phyloP scores from a whole-genome alignment of 2,329 filamentous ascomycete genomes.

The Hyphodiscus sp. region DNA sequence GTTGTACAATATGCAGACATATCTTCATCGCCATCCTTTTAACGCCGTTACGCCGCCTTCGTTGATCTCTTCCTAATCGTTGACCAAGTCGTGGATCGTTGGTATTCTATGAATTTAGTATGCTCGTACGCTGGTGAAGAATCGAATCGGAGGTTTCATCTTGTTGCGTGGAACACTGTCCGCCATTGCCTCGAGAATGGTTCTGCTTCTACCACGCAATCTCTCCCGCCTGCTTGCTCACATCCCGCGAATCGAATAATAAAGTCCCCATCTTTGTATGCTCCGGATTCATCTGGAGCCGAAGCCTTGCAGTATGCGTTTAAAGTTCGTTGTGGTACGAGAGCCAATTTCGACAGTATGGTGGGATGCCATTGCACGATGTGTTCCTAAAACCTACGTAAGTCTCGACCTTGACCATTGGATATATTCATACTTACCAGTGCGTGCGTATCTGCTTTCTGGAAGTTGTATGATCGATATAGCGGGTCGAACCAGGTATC shows the following conservation, averaged over 20 bases:
- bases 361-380: slow-evolving; percentile 96
- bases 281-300: slow-evolving; percentile 42
- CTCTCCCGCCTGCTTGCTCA: slow-evolving; percentile 45
- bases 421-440: slow-evolving; percentile 50
- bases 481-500: slow-evolving; percentile 96
- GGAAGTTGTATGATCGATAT: slow-evolving; percentile 91
- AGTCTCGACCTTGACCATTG: slow-evolving; percentile 1
- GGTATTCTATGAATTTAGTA: slow-evolving; percentile 12
- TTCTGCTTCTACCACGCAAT: slow-evolving; percentile 65
- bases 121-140: slow-evolving; percentile 9
- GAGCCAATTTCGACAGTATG: slow-evolving; percentile 78
- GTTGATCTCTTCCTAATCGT: slow-evolving; percentile 5
- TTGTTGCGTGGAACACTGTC: slow-evolving; percentile 24
- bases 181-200: slow-evolving; percentile 30
- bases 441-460: slow-evolving; percentile 88
- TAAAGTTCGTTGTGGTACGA: slow-evolving; percentile 79
- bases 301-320: slow-evolving; percentile 62
- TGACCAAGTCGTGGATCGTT: slow-evolving; percentile 23
- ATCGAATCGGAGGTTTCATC: slow-evolving; percentile 9
- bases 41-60: slow-evolving; percentile 24
- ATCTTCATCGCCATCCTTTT: slow-evolving; percentile 13
- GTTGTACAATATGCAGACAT: slow-evolving; percentile 24
- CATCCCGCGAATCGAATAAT: slow-evolving; percentile 75
- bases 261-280: slow-evolving; percentile 79
- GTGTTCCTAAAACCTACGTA: slow-evolving; percentile 56